Base-by-base conservation (phyloP, 306 rosid genomes). In the Trifolium dubium region DNA sequence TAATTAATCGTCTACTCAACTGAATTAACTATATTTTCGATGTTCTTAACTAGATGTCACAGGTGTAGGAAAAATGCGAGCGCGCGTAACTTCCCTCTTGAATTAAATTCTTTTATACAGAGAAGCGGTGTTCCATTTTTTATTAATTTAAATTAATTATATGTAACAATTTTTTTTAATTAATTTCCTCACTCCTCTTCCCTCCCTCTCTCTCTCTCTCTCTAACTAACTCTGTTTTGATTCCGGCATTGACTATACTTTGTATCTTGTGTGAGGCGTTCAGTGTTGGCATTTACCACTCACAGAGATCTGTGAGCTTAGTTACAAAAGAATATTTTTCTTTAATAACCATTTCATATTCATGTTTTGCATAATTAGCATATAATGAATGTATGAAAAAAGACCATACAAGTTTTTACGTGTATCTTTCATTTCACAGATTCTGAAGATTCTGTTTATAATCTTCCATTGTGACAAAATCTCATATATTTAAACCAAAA, bases 211-310 rank as follows among this genome's bases (percentile, higher is more conserved):
- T 64, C 72, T 66, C n/a, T 64, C 54, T 65, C 74, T 64, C 69
- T 65, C 29, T 14, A 70, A 75, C 81, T 81, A 41, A 62, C 80
- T 55, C 37, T 71, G 69, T 72, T 76, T 67, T 37, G 17, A 58
- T 79, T 80, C 87, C 72, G 51, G 58, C 90, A 85, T 82, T 84
- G 90, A 85, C 90, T 80, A 72, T 8, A 41, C 77, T 68, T 43
- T 53, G 51, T 66, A 72, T 55, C 66, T 64, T 70, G 67, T 70
- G 67, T 70, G 79, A 76, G 80, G 64, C 61, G 53, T 71, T 34
- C 44, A 51, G 23, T 44, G 63, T 67, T 76, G 62, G 69, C 31
- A 55, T 19, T 60, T 60, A 60, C 66, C 43, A 51, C 71, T 55
- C 54, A 2, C 23, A 11, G 62, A 31, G 88, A 88, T 79, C 81